A percentile compares a stretch with the other conserved stretches of the same genome.
These are phyloP conservation scores for Neodidymelliopsis sp. DNA, from an alignment of 2,329 filamentous ascomycete genomes.

Conservation along the genomic window DNA sequence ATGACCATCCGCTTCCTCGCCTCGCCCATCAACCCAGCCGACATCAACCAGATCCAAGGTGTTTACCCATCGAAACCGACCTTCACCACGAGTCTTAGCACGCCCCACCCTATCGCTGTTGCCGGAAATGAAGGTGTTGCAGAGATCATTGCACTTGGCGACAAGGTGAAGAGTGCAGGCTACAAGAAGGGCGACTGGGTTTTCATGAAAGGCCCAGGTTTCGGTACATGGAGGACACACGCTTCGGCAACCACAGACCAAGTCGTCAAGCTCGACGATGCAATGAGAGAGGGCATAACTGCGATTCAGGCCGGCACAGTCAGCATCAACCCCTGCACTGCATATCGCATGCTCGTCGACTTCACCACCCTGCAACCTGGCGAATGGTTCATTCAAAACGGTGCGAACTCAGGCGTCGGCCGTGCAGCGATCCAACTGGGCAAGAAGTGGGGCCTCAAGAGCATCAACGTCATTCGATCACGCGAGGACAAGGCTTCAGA, in stretches of 20 bases:
- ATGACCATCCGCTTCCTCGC: conserved; percentile 88
- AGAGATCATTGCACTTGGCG: conserved; percentile 78
- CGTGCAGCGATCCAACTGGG: conserved; percentile 90
- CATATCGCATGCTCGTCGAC: conserved; percentile 89
- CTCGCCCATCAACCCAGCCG: conserved; percentile 92
- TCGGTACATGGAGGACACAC: conserved; percentile 96
- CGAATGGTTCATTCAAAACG: conserved; percentile 97
- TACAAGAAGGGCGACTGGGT: conserved; percentile 89
- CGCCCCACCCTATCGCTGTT: conserved; percentile 75
- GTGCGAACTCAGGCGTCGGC: conserved; percentile 92
- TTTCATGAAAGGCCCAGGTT: conserved; percentile 80
- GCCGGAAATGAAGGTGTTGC: conserved; percentile 94
- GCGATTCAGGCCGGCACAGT: conserved; percentile 86
- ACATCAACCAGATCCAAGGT: conserved; percentile 97
- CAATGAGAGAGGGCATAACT: conserved; percentile 72
- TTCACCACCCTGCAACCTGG: conserved; percentile 74
- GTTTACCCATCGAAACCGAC: conserved; percentile 87
- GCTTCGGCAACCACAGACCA: conserved; percentile 69
- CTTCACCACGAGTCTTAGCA: conserved; percentile 80
- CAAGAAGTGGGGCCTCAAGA: conserved; percentile 84
- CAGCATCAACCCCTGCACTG: conserved; percentile 90
- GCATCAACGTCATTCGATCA: conserved; percentile 86
- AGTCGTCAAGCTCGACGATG: conserved; percentile 74
- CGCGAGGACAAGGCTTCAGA: conserved; percentile 76
- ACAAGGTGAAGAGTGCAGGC: conserved; percentile 60